phyloP scores from a whole-genome alignment of 305 asterid genomes.

The Euphrasia arctica region DNA sequence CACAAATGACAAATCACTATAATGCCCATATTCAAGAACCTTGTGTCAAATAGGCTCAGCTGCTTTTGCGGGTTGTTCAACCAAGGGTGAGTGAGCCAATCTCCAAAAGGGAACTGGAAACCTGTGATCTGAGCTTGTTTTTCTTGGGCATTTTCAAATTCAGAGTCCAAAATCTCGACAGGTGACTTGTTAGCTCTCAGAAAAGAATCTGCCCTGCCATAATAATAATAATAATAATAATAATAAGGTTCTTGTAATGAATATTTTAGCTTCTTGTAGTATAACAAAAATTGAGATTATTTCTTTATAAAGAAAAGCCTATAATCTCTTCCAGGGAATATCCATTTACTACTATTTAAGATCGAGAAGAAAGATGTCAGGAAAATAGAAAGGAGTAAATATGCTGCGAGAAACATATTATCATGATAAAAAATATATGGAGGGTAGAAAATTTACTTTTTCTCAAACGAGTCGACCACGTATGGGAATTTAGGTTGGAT shows the following conservation, averaged over 20 bases:
- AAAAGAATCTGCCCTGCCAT: constrained; percentile 61
- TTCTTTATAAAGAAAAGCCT: too few species aligned
- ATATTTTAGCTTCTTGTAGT: not conserved
- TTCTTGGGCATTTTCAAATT: constrained; percentile 17
- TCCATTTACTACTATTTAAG: too few species aligned
- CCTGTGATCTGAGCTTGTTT: constrained; percentile 29
- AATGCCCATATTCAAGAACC: constrained; percentile 18
- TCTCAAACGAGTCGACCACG: constrained; percentile 73
- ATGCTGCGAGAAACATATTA: not conserved
- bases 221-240: not conserved
- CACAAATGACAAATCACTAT: too few species aligned
- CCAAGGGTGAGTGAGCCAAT: constrained; percentile 65
- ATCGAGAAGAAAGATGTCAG: too few species aligned
- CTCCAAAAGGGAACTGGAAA: constrained; percentile 45
- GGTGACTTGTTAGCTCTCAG: constrained; percentile 42
- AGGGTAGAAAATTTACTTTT: constrained; percentile 36
- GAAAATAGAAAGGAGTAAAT: too few species aligned
- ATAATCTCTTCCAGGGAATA: too few species aligned
- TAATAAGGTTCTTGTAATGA: not conserved
- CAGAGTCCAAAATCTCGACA: constrained; percentile 27
- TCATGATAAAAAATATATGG: not conserved
- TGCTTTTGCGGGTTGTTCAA: constrained; percentile 38
- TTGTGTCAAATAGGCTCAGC: constrained; percentile 14
- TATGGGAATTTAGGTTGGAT: constrained; percentile 80
- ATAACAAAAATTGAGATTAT: not conserved